These are phyloP conservation scores for Schrenkiella parvula DNA, from an alignment of 345 rosid species.

Conservation along the genomic window DNA sequence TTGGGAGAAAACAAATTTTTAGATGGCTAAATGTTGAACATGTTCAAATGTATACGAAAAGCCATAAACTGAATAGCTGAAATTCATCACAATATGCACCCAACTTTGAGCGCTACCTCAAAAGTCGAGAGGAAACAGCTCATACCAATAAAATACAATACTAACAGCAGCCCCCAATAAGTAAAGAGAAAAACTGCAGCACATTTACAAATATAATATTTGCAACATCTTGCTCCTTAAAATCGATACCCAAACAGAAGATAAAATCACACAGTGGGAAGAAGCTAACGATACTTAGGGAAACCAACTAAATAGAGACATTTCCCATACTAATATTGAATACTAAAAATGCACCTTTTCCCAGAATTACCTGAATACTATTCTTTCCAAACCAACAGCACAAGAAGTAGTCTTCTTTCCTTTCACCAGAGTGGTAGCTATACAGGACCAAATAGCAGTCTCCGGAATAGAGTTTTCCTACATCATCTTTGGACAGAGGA, in stretches of 20 bases:
- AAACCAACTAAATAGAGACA: not conserved
- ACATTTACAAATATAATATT: not conserved
- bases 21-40: not conserved
- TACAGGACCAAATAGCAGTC: conserved; percentile 94
- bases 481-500: conserved; percentile 66
- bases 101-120: not conserved
- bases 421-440: conserved; percentile 86
- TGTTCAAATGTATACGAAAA: conserved; percentile 4
- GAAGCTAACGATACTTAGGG: not conserved
- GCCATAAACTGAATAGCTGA: not conserved
- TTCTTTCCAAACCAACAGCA: conserved; percentile 96
- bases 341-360: conserved; percentile 10
- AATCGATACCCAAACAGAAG: not conserved
- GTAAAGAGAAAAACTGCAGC: not conserved
- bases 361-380: conserved; percentile 68
- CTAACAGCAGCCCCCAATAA: not conserved
- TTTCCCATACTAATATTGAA: not conserved
- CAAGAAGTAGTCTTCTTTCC: conserved; percentile 91
- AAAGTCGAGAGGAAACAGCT: not conserved
- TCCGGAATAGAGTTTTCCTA: conserved; percentile 90
- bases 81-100: not conserved
- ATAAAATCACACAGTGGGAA: not conserved
- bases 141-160: not conserved
- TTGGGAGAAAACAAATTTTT: conserved; percentile 1
- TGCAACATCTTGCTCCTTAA: conserved; percentile 10